Conservation (phyloP, 805 yeast genomes). For the Kodamaea neixiangensis region DNA sequence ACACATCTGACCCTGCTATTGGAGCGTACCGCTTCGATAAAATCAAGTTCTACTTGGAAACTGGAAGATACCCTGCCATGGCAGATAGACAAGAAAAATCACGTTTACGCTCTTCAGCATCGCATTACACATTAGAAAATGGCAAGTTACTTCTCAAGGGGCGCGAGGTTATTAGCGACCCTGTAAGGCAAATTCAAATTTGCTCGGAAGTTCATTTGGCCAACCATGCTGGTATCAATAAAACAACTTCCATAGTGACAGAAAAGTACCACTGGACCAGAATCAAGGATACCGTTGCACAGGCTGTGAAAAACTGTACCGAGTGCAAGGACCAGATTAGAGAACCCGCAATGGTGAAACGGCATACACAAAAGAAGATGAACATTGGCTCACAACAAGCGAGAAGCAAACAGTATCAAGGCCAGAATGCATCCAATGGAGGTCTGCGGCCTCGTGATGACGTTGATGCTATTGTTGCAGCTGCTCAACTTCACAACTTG, state of each 20-base stretch:
- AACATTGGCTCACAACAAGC: slow-evolving; percentile 9
- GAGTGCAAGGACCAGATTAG: slow-evolving; percentile 61
- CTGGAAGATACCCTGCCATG: slow-evolving; percentile 84
- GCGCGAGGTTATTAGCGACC: slow-evolving; percentile 80
- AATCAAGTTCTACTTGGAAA: slow-evolving; percentile 72
- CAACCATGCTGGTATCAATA: slow-evolving; percentile 86
- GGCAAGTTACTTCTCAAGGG: slow-evolving; percentile 78
- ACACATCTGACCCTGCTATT: slow-evolving; percentile 48
- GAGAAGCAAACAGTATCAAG: slow-evolving; percentile 14
- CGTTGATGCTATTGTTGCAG: slow-evolving; percentile 38
- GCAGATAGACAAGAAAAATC: slow-evolving; percentile 85
- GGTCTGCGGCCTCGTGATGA: slow-evolving; percentile 25
- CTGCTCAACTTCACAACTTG: slow-evolving; percentile 26
- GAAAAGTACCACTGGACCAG: slow-evolving; percentile 90
- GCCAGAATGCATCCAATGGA: slow-evolving; percentile 20
- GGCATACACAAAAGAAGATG: slow-evolving; percentile 21
- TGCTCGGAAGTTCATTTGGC: slow-evolving; percentile 68
- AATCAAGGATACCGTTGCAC: slow-evolving; percentile 82
- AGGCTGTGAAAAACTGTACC: slow-evolving; percentile 72
- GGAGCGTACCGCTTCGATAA: slow-evolving; percentile 71
- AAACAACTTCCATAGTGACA: slow-evolving; percentile 73
- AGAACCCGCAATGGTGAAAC: slow-evolving; percentile 19
- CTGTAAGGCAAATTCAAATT: slow-evolving; percentile 70
- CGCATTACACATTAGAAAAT: slow-evolving; percentile 69
- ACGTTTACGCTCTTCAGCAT: slow-evolving; percentile 76